Evolutionary conservation across 306 rosid genomes (phyloP).

Genomic region (Fragaria vesca): DNA sequence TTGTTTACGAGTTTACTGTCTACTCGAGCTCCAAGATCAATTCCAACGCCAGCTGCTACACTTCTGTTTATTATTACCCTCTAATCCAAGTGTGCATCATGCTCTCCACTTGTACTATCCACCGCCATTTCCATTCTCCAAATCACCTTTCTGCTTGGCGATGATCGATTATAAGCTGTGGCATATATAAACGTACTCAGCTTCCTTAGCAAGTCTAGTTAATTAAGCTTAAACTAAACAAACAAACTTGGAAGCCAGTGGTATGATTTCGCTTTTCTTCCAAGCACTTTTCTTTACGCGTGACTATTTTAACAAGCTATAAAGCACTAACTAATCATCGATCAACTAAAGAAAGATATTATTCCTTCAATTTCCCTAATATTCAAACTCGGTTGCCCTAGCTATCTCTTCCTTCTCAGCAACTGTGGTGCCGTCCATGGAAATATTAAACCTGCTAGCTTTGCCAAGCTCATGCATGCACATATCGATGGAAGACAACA

Average conservation of each 20-base stretch:
- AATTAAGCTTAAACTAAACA: slow-evolving; percentile 18
- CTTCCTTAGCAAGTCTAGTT: slow-evolving; percentile 12
- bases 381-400: neutral
- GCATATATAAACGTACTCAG: neutral
- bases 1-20: neutral
- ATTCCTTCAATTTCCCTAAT: neutral
- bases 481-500: slow-evolving; percentile 15
- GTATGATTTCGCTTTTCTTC: slow-evolving; percentile 32
- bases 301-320: slow-evolving; percentile 26
- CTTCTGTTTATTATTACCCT: neutral
- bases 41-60: neutral
- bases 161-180: slow-evolving; percentile 2
- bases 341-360: neutral
- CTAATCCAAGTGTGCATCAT: neutral
- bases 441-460: slow-evolving; percentile 3
- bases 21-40: neutral
- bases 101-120: slow-evolving; percentile 18
- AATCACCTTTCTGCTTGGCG: slow-evolving; percentile 31
- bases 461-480: slow-evolving; percentile 16
- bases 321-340: slow-evolving; percentile 12
- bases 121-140: slow-evolving; percentile 51
- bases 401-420: slow-evolving; percentile 18
- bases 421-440: slow-evolving; percentile 27
- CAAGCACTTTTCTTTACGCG: slow-evolving; percentile 52
- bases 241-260: slow-evolving; percentile 33